These are phyloP conservation scores for Synchytrium microbalum DNA, from an alignment of 371 early-diverging fungal species.

Conservation along the genomic window DNA sequence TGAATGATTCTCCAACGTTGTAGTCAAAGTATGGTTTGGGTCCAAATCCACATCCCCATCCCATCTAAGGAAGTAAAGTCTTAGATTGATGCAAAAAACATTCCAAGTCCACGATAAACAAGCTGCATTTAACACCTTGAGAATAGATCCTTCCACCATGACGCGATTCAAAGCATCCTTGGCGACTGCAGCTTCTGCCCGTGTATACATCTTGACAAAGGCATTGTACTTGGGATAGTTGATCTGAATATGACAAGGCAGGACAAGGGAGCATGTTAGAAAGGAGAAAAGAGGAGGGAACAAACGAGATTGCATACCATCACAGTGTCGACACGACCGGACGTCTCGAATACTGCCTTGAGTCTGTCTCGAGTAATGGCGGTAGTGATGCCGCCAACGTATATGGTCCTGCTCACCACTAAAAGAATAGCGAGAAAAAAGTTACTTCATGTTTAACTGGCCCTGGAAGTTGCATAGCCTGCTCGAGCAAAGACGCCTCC, in stretches of 20 bases:
- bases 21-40: conserved; percentile 53
- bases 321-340: conserved; percentile 44
- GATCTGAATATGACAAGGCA: conserved; percentile 26
- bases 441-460: no score
- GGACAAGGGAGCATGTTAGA: no score
- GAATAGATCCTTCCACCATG: conserved; percentile 15
- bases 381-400: conserved; percentile 46
- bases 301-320: conserved; percentile 22
- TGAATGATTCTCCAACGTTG: conserved; percentile 30
- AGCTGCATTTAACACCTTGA: conserved; percentile 21
- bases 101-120: conserved; percentile 4
- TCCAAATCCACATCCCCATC: conserved; percentile 60
- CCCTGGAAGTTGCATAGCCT: no score
- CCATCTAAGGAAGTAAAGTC: conserved; percentile 32
- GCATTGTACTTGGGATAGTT: conserved; percentile 52
- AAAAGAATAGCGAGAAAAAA: not conserved
- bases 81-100: conserved; percentile 4
- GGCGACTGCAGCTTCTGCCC: conserved; percentile 30
- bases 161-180: conserved; percentile 18
- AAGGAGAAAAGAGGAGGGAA: not conserved
- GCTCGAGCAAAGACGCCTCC: no score
- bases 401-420: conserved; percentile 53
- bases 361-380: conserved; percentile 36
- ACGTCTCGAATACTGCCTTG: conserved; percentile 33
- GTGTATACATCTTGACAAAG: conserved; percentile 49